Evolutionary conservation across 1,284 basidiomycete genomes (phyloP).

Genomic region (Microbotryomycetes sp.): DNA sequence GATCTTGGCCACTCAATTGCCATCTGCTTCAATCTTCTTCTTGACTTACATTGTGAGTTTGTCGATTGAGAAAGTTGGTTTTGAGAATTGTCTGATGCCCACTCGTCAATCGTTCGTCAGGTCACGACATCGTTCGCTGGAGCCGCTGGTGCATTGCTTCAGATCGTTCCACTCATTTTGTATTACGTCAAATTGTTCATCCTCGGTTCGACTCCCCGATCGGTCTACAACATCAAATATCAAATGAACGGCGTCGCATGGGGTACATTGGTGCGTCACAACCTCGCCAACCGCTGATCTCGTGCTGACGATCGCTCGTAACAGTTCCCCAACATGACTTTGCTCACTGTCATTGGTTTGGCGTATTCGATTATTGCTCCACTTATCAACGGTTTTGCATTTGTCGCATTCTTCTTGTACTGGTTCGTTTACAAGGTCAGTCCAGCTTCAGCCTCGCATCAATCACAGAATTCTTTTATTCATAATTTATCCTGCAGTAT

Average conservation of each 20-base stretch:
- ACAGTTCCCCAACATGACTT: slow-evolving; percentile 60
- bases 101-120: slow-evolving; percentile 45
- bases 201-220: slow-evolving; percentile 83
- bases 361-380: slow-evolving; percentile 89
- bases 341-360: slow-evolving; percentile 48
- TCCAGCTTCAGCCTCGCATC: background rate
- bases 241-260: slow-evolving; percentile 60
- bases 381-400: slow-evolving; percentile 85
- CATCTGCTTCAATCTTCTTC: slow-evolving; percentile 86
- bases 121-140: slow-evolving; percentile 53
- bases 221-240: slow-evolving; percentile 70
- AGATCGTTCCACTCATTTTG: slow-evolving; percentile 64
- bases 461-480: background rate
- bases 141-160: slow-evolving; percentile 71
- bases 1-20: slow-evolving; percentile 62
- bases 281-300: background rate
- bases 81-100: slow-evolving; percentile 40
- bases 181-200: slow-evolving; percentile 81
- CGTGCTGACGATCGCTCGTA: too few species aligned
- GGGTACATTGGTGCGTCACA: slow-evolving; percentile 55
- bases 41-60: slow-evolving; percentile 58
- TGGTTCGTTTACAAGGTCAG: slow-evolving; percentile 74
- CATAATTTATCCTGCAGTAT: slow-evolving; percentile 36
- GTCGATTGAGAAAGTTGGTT: slow-evolving; percentile 40
- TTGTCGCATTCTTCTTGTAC: slow-evolving; percentile 73